Conservation (phyloP, 176 grass and related monocot species). For the Chrysopogon serrulatus region DNA sequence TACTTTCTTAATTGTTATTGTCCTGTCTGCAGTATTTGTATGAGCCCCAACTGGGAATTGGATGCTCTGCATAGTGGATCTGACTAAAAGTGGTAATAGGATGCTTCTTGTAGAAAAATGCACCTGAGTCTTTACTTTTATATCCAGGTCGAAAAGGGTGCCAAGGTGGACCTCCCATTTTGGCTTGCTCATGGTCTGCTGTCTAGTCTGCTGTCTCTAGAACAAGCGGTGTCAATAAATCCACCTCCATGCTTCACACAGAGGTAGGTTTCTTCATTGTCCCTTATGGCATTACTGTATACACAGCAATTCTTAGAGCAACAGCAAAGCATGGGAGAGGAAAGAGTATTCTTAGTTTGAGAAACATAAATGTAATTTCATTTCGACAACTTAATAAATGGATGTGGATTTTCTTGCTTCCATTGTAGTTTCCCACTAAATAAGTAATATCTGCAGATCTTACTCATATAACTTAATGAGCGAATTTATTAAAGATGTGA, state of each 20-base stretch:
- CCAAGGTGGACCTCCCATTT: slow-evolving; percentile 82
- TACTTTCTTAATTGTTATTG: background rate
- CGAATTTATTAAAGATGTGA: background rate
- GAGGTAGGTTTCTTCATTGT: slow-evolving; percentile 42
- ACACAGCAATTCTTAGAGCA: background rate
- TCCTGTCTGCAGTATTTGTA: background rate
- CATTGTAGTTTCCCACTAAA: background rate
- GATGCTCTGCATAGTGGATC: background rate
- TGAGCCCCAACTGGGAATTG: background rate
- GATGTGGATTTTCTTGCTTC: background rate
- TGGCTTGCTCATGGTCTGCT: slow-evolving; percentile 80
- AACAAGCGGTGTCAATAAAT: slow-evolving; percentile 65
- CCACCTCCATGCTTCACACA: slow-evolving; percentile 72
- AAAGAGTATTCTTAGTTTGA: background rate
- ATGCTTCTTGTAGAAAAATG: background rate
- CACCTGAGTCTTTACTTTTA: background rate
- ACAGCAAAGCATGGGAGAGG: background rate
- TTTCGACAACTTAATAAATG: background rate
- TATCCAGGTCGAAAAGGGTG: slow-evolving; percentile 74
- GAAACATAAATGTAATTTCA: background rate
- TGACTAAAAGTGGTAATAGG: background rate
- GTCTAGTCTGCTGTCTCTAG: slow-evolving; percentile 55
- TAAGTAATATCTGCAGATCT: background rate
- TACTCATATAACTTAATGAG: background rate
- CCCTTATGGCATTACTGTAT: background rate